Evolutionary conservation across 1,284 basidiomycete genomes (phyloP).

Genomic region (Afroboletus lepidellus): DNA sequence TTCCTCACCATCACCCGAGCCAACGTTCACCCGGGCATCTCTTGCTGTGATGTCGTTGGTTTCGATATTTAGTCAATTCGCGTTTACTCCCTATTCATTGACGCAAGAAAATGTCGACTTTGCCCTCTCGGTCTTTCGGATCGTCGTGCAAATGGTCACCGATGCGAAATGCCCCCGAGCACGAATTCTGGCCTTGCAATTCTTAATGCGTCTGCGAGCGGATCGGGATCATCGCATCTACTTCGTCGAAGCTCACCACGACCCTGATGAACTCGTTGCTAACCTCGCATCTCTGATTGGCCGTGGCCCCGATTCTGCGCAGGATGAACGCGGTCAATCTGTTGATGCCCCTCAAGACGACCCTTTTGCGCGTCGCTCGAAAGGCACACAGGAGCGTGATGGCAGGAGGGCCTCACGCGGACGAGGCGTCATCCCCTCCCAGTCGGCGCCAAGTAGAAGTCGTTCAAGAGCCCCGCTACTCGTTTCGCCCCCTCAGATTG

Average conservation of each 20-base stretch:
- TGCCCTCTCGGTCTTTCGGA: constrained; percentile 51
- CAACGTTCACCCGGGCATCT: constrained; percentile 44
- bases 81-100: constrained; percentile 62
- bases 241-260: constrained; percentile 52
- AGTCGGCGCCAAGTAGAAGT: constrained; percentile 61
- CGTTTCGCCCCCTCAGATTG: constrained; percentile 34
- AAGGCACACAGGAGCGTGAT: constrained; percentile 51
- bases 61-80: constrained; percentile 64
- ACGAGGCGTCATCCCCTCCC: constrained; percentile 46
- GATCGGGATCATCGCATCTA: constrained; percentile 91
- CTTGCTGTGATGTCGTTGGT: constrained; percentile 65
- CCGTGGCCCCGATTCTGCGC: constrained; percentile 36
- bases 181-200: constrained; percentile 78
- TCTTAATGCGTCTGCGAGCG: constrained; percentile 86
- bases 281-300: constrained; percentile 57
- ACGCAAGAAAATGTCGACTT: constrained; percentile 45
- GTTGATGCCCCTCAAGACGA: constrained; percentile 34
- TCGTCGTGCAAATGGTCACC: constrained; percentile 45
- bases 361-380: constrained; percentile 47
- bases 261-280: constrained; percentile 52
- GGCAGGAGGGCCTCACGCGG: constrained; percentile 59
- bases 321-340: constrained; percentile 28
- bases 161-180: constrained; percentile 58
- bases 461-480: constrained; percentile 56
- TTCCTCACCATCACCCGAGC: constrained; percentile 27